Evolutionary conservation across 164 flowering plant genomes (phyloP), one percentile per base, ranked within the genome.

Genomic region (Vitis labrusca): DNA sequence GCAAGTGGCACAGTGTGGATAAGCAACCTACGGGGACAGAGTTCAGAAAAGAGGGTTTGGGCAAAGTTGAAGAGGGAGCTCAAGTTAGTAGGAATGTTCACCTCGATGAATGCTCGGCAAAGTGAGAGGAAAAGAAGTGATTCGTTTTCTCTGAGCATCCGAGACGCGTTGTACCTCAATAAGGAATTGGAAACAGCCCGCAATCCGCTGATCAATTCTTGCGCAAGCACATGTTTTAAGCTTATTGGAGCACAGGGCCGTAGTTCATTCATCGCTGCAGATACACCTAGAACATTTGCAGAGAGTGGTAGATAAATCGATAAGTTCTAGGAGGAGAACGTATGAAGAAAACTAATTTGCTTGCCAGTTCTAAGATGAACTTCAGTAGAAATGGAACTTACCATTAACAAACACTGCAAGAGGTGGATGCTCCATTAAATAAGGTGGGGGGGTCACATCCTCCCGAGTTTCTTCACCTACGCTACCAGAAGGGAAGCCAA

Each of bases 181-280:
- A 91, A 78, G 19, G 97, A 87, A 65, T 91, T 91, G 3, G 93
- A 88, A 68, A 93, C 97, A 66, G 91, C 90, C 72, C 76, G 90
- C 82, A 96, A 79, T 48, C 94, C 98, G 75, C 79, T 91, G 3
- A 87, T 79, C 66, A 93, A 67, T 85, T 96, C 93, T 72, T 90
- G 97, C 49, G 99, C 91, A 68, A 96, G 80, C 44, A 85, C 77
- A 52, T 80, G 76, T 77, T 91, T 96, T 82, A 93, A 81, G 68
- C 97, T 91, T 61, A 91, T 8, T 13, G 99, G 99, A 29, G 97
- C 97, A 80, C 99, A 96, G n/a, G 98, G 97, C n/a, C 99, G 89
- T 60, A 96, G 71, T 67, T 96, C 99, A 64, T 96, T 96, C 97
- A 93, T 83, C 65, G 99, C 97, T 14, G 89, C 90, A 47, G 98